phyloP scores from a whole-genome alignment of 345 rosid species.

The Citrus glauca region DNA sequence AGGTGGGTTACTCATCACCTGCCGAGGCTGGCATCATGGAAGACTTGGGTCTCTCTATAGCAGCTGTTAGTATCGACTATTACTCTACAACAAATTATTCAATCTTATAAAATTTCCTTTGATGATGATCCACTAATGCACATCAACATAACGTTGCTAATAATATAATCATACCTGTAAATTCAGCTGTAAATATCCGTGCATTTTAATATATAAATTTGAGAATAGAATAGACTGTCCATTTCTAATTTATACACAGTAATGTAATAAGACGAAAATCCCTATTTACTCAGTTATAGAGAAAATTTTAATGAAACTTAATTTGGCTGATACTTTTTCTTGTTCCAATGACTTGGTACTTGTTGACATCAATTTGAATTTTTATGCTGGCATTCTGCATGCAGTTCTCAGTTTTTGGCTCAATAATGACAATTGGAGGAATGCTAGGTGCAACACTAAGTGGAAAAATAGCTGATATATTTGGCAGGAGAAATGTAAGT shows the following conservation, averaged over 20 bases:
- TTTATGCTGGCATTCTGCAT: conserved; percentile 15
- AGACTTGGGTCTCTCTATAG: conserved; percentile 63
- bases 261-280: not conserved
- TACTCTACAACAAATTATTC: not conserved
- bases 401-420: conserved; percentile 61
- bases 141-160: too few relatives aligned
- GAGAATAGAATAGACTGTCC: not conserved
- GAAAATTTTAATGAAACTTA: too few relatives aligned
- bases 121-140: too few relatives aligned
- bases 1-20: conserved; percentile 61
- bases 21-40: conserved; percentile 57
- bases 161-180: too few relatives aligned
- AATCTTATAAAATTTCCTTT: not conserved
- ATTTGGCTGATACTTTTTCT: not conserved
- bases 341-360: not conserved
- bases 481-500: conserved; percentile 46
- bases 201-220: too few relatives aligned
- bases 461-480: conserved; percentile 35
- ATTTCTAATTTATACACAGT: not conserved
- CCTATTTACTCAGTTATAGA: too few relatives aligned
- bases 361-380: not conserved
- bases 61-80: conserved; percentile 34
- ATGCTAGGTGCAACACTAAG: conserved; percentile 49
- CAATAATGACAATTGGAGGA: conserved; percentile 53
- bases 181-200: too few relatives aligned